Evolutionary conservation across 2,329 filamentous ascomycete species (phyloP).

Genomic region (Coleophoma cylindrospora): DNA sequence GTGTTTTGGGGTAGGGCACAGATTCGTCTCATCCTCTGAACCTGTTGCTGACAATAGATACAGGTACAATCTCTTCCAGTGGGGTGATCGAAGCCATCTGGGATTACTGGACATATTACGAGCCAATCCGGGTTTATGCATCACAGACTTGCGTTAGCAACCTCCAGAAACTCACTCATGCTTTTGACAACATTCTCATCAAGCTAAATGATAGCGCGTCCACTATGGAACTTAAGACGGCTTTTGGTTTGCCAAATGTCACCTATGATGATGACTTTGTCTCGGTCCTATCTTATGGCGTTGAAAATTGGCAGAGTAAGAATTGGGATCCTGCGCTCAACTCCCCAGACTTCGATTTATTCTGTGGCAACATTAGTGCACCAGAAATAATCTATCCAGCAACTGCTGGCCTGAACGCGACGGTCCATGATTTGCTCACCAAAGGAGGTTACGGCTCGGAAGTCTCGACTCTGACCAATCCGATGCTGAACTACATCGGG

Average conservation of each 20-base stretch:
- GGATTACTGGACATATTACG: constrained; percentile 67
- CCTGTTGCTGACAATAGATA: not conserved
- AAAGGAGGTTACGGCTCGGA: constrained; percentile 41
- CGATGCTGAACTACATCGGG: constrained; percentile 51
- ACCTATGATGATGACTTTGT: constrained; percentile 44
- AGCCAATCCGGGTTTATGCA: constrained; percentile 49
- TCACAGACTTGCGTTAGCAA: constrained; percentile 58
- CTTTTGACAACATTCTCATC: constrained; percentile 54
- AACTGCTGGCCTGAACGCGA: constrained; percentile 60
- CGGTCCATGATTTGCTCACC: constrained; percentile 42
- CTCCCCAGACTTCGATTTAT: constrained; percentile 41
- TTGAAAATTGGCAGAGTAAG: constrained; percentile 46
- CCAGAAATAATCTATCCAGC: constrained; percentile 51
- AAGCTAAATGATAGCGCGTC: constrained; percentile 36
- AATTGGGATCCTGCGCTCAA: constrained; percentile 56
- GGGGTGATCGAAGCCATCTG: constrained; percentile 74
- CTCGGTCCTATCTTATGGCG: constrained; percentile 34
- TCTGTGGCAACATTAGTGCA: constrained; percentile 51
- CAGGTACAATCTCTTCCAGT: constrained; percentile 67
- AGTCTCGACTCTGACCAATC: constrained; percentile 36
- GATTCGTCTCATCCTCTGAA: no score
- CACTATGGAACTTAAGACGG: constrained; percentile 39
- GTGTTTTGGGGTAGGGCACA: constrained; percentile 57
- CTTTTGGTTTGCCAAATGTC: constrained; percentile 45
- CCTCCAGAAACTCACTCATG: constrained; percentile 54